Evolutionary conservation across 805 yeast genomes (phyloP).

Genomic region (Tetrapisispora taiwanensis): DNA sequence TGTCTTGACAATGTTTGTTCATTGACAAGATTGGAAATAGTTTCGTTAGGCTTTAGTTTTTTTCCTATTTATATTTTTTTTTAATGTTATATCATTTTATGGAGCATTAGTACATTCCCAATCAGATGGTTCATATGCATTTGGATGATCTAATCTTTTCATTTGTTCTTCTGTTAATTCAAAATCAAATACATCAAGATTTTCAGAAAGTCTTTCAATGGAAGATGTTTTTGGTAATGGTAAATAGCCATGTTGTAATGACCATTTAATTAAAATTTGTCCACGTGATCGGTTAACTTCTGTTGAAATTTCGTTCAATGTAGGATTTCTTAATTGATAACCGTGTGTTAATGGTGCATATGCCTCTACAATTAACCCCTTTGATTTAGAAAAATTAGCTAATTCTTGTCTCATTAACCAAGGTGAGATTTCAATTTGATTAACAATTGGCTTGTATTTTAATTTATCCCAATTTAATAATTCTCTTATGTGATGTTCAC

Average conservation of each 20-base stretch:
- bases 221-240: conserved; percentile 61
- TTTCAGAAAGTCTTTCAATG: conserved; percentile 40
- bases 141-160: conserved; percentile 36
- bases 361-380: conserved; percentile 58
- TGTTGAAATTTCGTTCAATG: conserved; percentile 39
- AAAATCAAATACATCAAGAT: conserved; percentile 47
- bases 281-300: conserved; percentile 43
- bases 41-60: too few species aligned
- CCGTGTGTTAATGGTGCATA: conserved; percentile 74
- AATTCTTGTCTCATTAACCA: conserved; percentile 65
- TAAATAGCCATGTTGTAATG: conserved; percentile 57
- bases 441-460: conserved; percentile 54
- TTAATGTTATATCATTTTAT: conserved; percentile 7
- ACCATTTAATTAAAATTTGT: conserved; percentile 65
- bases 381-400: conserved; percentile 45
- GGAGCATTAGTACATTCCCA: conserved; percentile 66
- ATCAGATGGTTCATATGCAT: conserved; percentile 60
- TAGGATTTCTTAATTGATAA: conserved; percentile 43
- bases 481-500: conserved; percentile 48
- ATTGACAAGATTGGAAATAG: too few species aligned
- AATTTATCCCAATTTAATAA: conserved; percentile 47
- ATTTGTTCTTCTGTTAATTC: conserved; percentile 35
- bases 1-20: too few species aligned
- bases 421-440: conserved; percentile 78
- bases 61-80: too few species aligned